Evolutionary conservation across 768 basidiomycete genomes (phyloP).

Genomic region (Cyathus striatus): DNA sequence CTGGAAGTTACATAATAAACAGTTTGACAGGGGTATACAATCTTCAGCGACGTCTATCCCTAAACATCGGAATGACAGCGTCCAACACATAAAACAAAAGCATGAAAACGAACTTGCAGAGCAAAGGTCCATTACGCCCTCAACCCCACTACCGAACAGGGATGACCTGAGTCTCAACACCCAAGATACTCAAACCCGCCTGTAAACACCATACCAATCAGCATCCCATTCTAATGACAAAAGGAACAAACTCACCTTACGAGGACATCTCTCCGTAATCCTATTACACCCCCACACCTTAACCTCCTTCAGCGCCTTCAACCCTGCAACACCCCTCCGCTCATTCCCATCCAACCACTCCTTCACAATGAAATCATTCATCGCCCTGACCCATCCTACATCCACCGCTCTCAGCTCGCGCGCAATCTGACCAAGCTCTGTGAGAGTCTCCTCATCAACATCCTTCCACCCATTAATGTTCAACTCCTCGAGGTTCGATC

Average conservation of each 20-base stretch:
- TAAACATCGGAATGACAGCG: too few relatives aligned
- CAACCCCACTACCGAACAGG: not conserved
- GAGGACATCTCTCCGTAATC: conserved; percentile 32
- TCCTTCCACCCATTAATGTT: conserved; percentile 78
- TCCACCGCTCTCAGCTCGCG: conserved; percentile 56
- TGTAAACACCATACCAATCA: conserved; percentile 6
- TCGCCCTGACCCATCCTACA: conserved; percentile 78
- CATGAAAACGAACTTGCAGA: too few relatives aligned
- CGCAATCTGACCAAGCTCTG: conserved; percentile 24
- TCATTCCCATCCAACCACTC: conserved; percentile 45
- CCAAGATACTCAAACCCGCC: conserved; percentile 23
- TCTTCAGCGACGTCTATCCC: too few relatives aligned
- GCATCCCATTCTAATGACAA: not conserved
- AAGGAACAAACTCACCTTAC: conserved; percentile 25
- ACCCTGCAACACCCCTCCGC: conserved; percentile 21
- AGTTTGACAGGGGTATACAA: too few relatives aligned
- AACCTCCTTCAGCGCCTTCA: conserved; percentile 34
- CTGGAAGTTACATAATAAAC: too few relatives aligned
- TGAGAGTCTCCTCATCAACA: conserved; percentile 40
- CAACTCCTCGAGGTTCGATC: conserved; percentile 48
- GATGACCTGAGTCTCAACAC: conserved; percentile 22
- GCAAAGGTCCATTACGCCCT: too few relatives aligned
- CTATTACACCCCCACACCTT: conserved; percentile 55
- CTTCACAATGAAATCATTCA: conserved; percentile 82
- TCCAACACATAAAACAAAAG: too few relatives aligned